Evolutionary conservation across 805 yeast species (phyloP).

Genomic region (Yamadazyma ubonensis): DNA sequence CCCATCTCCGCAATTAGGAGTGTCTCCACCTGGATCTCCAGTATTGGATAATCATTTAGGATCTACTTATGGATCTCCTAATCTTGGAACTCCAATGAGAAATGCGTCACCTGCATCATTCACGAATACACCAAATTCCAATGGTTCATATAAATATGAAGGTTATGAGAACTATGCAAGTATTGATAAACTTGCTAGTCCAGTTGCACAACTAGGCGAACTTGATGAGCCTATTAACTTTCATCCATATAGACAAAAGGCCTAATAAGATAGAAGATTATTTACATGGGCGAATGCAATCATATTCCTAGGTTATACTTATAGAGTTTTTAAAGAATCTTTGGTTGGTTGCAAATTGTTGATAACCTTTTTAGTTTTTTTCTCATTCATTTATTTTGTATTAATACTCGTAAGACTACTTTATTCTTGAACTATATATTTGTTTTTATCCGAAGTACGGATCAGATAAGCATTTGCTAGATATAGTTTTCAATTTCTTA

Average conservation of each 20-base stretch:
- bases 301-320: neutral
- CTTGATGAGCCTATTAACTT: slow-evolving; percentile 11
- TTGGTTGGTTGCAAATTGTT: neutral
- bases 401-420: neutral
- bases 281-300: neutral
- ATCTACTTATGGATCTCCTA: slow-evolving; percentile 3
- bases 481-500: neutral
- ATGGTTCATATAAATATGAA: slow-evolving; percentile 7
- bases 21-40: slow-evolving; percentile 9
- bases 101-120: slow-evolving; percentile 1
- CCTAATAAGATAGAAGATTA: neutral
- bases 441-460: slow-evolving; percentile 6
- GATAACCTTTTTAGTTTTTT: neutral
- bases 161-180: slow-evolving; percentile 11
- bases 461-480: neutral
- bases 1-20: slow-evolving; percentile 9
- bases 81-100: neutral
- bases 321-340: slow-evolving; percentile 2
- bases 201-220: slow-evolving; percentile 10
- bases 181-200: slow-evolving; percentile 11
- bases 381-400: slow-evolving; percentile 1
- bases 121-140: slow-evolving; percentile 3
- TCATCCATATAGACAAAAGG: slow-evolving; percentile 9
- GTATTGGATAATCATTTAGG: neutral
- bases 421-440: neutral